Evolutionary conservation across 345 rosid species (phyloP).

Genomic region (Capsella bursapastoris): DNA sequence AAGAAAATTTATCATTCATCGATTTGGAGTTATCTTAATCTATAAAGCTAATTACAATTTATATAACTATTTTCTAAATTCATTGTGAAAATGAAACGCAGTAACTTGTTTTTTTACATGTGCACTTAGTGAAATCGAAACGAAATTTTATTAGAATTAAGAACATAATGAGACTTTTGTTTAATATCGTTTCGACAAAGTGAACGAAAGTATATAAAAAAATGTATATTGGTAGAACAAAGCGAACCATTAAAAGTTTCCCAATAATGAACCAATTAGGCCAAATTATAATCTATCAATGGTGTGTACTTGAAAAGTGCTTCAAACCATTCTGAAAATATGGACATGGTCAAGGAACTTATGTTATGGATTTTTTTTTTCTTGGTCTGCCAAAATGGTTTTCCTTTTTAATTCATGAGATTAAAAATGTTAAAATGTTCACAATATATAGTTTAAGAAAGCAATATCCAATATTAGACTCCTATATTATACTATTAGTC

Average conservation of each 20-base stretch:
- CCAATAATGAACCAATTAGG: conserved; percentile 27
- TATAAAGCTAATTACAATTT: neutral
- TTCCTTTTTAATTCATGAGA: neutral
- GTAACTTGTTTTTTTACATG: neutral
- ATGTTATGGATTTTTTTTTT: too few relatives aligned
- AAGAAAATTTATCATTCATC: neutral
- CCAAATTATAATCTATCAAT: conserved; percentile 17
- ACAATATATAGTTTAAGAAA: neutral
- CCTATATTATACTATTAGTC: neutral
- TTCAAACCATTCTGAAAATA: conserved; percentile 30
- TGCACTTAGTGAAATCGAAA: neutral
- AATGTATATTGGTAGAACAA: conserved; percentile 6
- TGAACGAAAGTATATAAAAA: neutral
- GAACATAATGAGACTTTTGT: neutral
- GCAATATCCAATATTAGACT: neutral
- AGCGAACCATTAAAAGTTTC: conserved; percentile 19
- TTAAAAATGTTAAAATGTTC: too few relatives aligned
- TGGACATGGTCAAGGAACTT: neutral
- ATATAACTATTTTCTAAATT: neutral
- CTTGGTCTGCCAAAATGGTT: neutral
- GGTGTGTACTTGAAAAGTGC: conserved; percentile 29
- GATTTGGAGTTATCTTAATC: neutral
- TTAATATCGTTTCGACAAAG: neutral
- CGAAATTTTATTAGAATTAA: neutral
- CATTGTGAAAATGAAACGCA: neutral